Evolutionary conservation across 192 early-diverging fungal genomes (phyloP).

Genomic region (Spizellomyces punctatus): DNA sequence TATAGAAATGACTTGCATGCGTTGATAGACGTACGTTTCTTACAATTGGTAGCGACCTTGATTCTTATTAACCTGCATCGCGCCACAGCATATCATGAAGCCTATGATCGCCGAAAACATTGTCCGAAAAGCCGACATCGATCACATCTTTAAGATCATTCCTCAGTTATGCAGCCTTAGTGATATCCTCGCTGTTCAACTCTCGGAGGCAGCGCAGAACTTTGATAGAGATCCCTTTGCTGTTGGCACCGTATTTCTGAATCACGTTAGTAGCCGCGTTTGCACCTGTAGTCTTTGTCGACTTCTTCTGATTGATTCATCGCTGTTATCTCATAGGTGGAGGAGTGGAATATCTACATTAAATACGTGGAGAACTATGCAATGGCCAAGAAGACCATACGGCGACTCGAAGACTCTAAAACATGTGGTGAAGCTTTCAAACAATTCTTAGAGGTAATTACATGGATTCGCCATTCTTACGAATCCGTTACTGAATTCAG

Average conservation of each 20-base stretch:
- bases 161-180: slow-evolving; percentile 1
- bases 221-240: slow-evolving; percentile 13
- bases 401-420: slow-evolving; percentile 14
- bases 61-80: not conserved
- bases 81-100: slow-evolving; percentile 14
- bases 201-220: slow-evolving; percentile 3
- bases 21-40: slow-evolving; percentile 20
- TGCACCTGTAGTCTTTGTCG: too few species aligned
- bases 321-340: slow-evolving; percentile 3
- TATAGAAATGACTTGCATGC: slow-evolving; percentile 15
- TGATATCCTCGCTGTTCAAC: slow-evolving; percentile 2
- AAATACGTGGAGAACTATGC: slow-evolving; percentile 33
- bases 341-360: slow-evolving; percentile 31
- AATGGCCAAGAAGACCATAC: slow-evolving; percentile 25
- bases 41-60: not conserved
- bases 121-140: slow-evolving; percentile 10
- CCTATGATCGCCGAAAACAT: not conserved
- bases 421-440: slow-evolving; percentile 12
- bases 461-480: not conserved
- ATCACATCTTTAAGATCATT: slow-evolving; percentile 15
- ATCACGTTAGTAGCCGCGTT: slow-evolving; percentile 11
- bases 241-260: slow-evolving; percentile 15
- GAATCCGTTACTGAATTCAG: too few species aligned
- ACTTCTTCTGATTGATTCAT: too few species aligned
- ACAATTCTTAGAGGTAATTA: slow-evolving; percentile 18